These are phyloP conservation scores for Ailanthus altissimus DNA, from an alignment of 345 rosid species.

Conservation along the genomic window DNA sequence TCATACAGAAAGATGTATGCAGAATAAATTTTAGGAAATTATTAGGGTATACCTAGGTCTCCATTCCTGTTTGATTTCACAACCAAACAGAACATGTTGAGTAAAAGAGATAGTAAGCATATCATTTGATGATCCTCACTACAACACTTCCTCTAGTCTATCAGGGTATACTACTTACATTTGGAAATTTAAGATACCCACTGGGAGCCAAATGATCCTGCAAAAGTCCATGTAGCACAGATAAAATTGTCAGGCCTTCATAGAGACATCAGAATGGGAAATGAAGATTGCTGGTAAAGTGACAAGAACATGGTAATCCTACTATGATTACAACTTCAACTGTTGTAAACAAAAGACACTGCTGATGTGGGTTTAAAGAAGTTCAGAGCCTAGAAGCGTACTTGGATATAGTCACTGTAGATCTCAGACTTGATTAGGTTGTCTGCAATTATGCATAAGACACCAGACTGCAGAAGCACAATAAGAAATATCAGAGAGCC, in stretches of 20 bases:
- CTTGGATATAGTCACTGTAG: constrained; percentile 83
- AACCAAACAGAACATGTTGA: not conserved
- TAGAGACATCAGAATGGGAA: constrained; percentile 3
- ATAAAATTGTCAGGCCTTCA: constrained; percentile 13
- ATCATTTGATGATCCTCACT: not conserved
- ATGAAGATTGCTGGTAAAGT: not conserved
- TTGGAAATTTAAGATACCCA: constrained; percentile 75
- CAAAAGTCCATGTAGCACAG: constrained; percentile 22
- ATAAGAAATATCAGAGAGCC: not conserved
- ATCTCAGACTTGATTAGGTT: constrained; percentile 59
- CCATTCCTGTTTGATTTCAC: not conserved
- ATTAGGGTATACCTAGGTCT: not conserved
- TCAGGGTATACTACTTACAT: constrained; percentile 44
- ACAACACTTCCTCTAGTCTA: not conserved
- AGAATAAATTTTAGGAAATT: not conserved
- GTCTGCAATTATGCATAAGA: constrained; percentile 62
- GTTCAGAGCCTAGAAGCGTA: constrained; percentile 30
- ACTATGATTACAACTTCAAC: not conserved
- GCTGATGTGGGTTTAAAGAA: not conserved
- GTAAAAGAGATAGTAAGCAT: not conserved
- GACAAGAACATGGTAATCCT: not conserved
- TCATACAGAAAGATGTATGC: not conserved
- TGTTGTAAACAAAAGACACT: constrained; percentile 5
- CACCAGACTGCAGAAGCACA: constrained; percentile 57
- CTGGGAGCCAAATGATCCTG: constrained; percentile 87